phyloP scores from a whole-genome alignment of 1,284 basidiomycete species.

The Marasmius oreades region DNA sequence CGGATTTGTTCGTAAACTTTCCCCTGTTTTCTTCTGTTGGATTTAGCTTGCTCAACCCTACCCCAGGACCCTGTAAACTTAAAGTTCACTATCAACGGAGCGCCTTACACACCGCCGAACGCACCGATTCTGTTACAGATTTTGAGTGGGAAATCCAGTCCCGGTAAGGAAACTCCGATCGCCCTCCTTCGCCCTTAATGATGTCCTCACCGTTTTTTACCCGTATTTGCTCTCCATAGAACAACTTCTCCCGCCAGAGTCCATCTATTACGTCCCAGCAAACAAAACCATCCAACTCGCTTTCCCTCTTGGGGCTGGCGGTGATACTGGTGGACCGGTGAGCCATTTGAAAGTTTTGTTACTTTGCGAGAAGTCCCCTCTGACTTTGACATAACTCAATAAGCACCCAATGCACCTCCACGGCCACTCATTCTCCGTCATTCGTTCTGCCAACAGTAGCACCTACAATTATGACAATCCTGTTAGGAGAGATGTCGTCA shows the following conservation, averaged over 20 bases:
- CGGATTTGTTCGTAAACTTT: background rate
- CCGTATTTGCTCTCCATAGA: background rate
- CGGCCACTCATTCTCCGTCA: background rate
- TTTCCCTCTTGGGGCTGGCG: background rate
- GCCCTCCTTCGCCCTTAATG: background rate
- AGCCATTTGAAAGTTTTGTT: too few species aligned
- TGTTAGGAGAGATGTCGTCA: background rate
- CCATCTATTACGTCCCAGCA: slow-evolving; percentile 2
- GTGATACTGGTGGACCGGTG: background rate
- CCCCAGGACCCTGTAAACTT: background rate
- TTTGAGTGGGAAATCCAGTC: background rate
- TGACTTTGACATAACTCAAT: background rate
- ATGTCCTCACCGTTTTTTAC: too few species aligned
- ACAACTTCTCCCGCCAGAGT: background rate
- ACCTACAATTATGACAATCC: background rate
- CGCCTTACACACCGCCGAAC: slow-evolving; percentile 1
- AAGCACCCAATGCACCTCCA: background rate
- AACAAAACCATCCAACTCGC: slow-evolving; percentile 6
- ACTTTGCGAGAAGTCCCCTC: too few species aligned
- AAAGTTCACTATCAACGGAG: slow-evolving; percentile 4
- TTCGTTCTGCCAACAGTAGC: background rate
- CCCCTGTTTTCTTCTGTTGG: background rate
- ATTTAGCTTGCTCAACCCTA: background rate
- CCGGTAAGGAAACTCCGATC: background rate
- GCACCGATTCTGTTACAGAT: slow-evolving; percentile 10